Base-by-base conservation (phyloP, 2,329 filamentous ascomycete genomes). In the Aureobasidium zeae region DNA sequence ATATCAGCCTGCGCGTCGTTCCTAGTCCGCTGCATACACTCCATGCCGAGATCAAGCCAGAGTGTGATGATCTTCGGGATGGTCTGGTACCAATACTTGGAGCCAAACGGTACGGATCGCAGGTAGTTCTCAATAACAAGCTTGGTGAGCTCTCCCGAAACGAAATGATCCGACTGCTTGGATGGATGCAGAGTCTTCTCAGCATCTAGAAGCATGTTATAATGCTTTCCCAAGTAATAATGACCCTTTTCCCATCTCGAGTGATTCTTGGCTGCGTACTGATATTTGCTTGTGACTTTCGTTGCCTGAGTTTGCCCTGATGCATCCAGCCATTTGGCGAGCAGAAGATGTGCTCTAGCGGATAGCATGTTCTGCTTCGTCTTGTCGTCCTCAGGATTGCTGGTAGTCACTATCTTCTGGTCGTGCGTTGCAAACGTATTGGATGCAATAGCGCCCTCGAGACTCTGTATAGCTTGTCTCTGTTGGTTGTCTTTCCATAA, bases 51-150 rank as follows among this genome's bases (percentile, higher is more conserved):
- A 55, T 95, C 89, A 26, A 98, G 71, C 89, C 93, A 99, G 2
- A 98, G 70, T 0, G 91, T 98, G 29, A 99, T 66, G 33, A 95
- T 73, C 49, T 93, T 84, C 0, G 91, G 93, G 24, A 98, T 69
- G 0, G 88, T 95, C 62, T 96, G 88, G 56, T 94, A 94, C 31
- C 95, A 77, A 62, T 96, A 95, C 63, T 96, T 98, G 34, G 86
- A 91, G 22, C 91, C 91, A 52, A 81, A 89, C 20, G 80, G 79
- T 32, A 95, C 73, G 2, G 88, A 93, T 20, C 89, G 78, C 32
- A 94, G 70, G 56, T 94, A 95, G 58, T 94, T 95, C 56, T 95
- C 87, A 51, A 96, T 85, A 25, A 98, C 85, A 12, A 95, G 73
- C 57, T 88, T 87, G 2, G 86, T 80, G 15, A 81, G 77, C 59